These are phyloP conservation scores for Helotiales sp. DNA, from an alignment of 2,329 filamentous ascomycete genomes.

Conservation along the genomic window DNA sequence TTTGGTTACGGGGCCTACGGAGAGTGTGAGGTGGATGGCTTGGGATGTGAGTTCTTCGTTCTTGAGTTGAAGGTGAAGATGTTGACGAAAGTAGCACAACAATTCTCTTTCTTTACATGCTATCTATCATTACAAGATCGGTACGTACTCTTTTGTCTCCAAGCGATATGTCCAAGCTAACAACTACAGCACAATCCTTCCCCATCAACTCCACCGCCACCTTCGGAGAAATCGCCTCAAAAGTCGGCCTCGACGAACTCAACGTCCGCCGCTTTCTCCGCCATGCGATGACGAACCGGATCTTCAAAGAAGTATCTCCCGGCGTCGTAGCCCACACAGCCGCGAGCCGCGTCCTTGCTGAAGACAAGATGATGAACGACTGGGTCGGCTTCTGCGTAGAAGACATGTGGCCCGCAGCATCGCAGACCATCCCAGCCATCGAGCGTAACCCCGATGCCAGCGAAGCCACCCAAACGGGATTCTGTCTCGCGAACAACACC, in stretches of 20 bases:
- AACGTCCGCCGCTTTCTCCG: constrained; percentile 58
- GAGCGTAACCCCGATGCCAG: constrained; percentile 53
- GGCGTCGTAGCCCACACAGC: constrained; percentile 60
- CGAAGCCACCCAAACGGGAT: constrained; percentile 54
- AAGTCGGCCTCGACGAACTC: constrained; percentile 52
- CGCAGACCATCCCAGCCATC: constrained; percentile 53
- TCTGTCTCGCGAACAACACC: constrained; percentile 56
- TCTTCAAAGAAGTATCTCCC: constrained; percentile 58
- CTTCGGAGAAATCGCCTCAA: constrained; percentile 52
- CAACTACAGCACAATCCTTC: constrained; percentile 48
- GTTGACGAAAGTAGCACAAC: constrained; percentile 49
- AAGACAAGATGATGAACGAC: constrained; percentile 54
- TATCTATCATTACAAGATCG: constrained; percentile 56
- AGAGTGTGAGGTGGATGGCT: constrained; percentile 56
- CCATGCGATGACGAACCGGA: constrained; percentile 61
- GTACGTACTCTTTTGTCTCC: constrained; percentile 42
- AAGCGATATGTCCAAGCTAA: constrained; percentile 15
- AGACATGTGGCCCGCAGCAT: constrained; percentile 53
- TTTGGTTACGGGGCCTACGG: constrained; percentile 55
- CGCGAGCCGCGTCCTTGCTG: constrained; percentile 55
- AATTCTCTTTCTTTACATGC: constrained; percentile 56
- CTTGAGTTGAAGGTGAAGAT: not conserved
- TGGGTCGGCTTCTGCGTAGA: constrained; percentile 62
- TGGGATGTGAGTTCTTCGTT: constrained; percentile 53
- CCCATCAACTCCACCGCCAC: constrained; percentile 53